Evolutionary conservation across 208 protist species (phyloP).

Genomic region (Naegleria fowleri): DNA sequence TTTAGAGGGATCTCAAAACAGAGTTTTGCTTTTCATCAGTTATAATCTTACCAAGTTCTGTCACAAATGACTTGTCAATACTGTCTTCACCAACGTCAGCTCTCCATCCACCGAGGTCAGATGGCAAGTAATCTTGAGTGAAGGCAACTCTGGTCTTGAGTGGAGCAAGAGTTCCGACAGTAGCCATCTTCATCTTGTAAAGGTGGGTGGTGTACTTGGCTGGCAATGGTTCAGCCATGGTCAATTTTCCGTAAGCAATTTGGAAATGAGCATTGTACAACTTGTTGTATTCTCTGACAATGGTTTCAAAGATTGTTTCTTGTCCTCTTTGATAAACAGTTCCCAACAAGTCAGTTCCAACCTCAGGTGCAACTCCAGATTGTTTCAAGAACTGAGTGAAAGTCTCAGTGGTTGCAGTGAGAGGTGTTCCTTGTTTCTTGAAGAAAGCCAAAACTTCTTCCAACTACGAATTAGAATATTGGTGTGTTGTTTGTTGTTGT

Average conservation of each 20-base stretch:
- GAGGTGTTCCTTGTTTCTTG: not conserved
- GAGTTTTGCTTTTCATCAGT: not conserved
- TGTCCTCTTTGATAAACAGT: not conserved
- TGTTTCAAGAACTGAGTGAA: not conserved
- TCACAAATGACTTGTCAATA: not conserved
- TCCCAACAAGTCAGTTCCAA: not conserved
- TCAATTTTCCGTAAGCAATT: not conserved
- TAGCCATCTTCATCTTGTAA: not conserved
- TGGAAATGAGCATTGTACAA: conserved; percentile 9
- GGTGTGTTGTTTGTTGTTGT: not conserved
- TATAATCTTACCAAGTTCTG: not conserved
- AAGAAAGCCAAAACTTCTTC: not conserved
- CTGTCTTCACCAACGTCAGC: not conserved
- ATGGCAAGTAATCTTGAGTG: not conserved
- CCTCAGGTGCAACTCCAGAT: not conserved
- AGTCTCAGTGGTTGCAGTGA: not conserved
- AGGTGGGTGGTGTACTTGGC: not conserved
- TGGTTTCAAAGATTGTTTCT: not conserved
- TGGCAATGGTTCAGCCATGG: not conserved
- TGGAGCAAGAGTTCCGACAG: not conserved
- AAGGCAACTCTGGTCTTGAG: not conserved
- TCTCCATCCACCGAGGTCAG: not conserved
- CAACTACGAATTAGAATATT: not conserved
- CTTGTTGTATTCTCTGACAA: not conserved
- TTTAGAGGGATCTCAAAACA: conserved; percentile 11